Evolutionary conservation across 371 early-diverging fungal genomes (phyloP).

Genomic region (Racocetra persica): DNA sequence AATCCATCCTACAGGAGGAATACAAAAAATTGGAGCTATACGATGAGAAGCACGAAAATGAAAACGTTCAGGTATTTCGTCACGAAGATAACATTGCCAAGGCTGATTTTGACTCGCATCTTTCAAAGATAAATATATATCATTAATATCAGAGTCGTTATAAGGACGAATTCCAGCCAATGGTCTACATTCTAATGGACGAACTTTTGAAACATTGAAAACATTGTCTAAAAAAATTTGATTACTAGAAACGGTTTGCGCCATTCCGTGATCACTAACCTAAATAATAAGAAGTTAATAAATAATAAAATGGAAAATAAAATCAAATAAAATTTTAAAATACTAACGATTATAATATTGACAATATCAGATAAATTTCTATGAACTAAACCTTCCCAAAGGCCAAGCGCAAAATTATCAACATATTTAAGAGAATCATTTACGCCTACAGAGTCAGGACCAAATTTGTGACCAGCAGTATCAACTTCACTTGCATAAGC

Average conservation of each 20-base stretch:
- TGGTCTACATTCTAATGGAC: slow-evolving; percentile 56
- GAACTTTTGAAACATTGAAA: slow-evolving; percentile 57
- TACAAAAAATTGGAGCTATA: slow-evolving; percentile 76
- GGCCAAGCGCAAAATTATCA: slow-evolving; percentile 70
- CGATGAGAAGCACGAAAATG: slow-evolving; percentile 67
- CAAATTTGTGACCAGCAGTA: slow-evolving; percentile 78
- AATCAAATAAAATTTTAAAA: not conserved
- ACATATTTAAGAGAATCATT: slow-evolving; percentile 67
- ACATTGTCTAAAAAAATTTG: slow-evolving; percentile 83
- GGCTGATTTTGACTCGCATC: slow-evolving; percentile 55
- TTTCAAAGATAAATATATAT: slow-evolving; percentile 53
- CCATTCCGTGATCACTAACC: slow-evolving; percentile 96
- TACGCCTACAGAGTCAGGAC: slow-evolving; percentile 73
- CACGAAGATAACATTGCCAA: slow-evolving; percentile 67
- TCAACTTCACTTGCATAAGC: slow-evolving; percentile 89
- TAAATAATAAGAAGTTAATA: slow-evolving; percentile 24
- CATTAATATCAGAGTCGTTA: slow-evolving; percentile 47
- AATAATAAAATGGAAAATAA: too few species aligned
- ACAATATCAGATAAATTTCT: slow-evolving; percentile 69
- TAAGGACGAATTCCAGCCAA: slow-evolving; percentile 59
- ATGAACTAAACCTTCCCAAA: slow-evolving; percentile 62
- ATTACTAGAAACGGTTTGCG: slow-evolving; percentile 57
- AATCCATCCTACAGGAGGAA: slow-evolving; percentile 72
- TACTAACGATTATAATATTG: slow-evolving; percentile 81
- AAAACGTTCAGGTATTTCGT: slow-evolving; percentile 66